These are phyloP conservation scores for Phytophthora fragariaefolia DNA, from an alignment of 352 stramenopile genomes.

Conservation along the genomic window DNA sequence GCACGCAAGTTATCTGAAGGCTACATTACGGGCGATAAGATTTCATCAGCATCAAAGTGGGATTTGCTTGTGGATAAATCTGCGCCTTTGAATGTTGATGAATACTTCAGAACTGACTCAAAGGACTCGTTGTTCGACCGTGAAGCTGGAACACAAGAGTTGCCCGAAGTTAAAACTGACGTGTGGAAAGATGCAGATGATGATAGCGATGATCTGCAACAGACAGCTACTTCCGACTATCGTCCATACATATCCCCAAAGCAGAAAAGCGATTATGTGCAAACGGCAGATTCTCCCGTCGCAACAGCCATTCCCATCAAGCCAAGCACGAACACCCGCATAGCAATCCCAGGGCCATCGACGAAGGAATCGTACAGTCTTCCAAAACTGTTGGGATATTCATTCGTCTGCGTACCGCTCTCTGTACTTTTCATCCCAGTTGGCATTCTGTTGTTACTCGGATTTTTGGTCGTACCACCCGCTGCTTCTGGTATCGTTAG, in stretches of 20 bases:
- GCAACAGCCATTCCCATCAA: constrained; percentile 35
- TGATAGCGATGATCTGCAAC: constrained; percentile 37
- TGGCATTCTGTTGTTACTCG: constrained; percentile 57
- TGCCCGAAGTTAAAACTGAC: constrained; percentile 35
- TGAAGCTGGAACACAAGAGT: constrained; percentile 38
- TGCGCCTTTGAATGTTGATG: constrained; percentile 47
- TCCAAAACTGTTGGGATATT: constrained; percentile 68
- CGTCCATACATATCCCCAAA: constrained; percentile 65
- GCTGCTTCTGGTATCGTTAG: constrained; percentile 58
- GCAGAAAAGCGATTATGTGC: constrained; percentile 43
- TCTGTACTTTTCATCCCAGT: constrained; percentile 67
- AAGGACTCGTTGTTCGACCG: constrained; percentile 63
- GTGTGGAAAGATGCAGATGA: constrained; percentile 46
- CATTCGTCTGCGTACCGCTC: constrained; percentile 61
- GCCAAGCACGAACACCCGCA: constrained; percentile 9
- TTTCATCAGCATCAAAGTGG: constrained; percentile 42
- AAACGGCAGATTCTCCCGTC: constrained; percentile 33
- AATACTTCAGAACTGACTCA: constrained; percentile 54
- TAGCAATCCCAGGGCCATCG: constrained; percentile 17
- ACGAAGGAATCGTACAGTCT: constrained; percentile 55
- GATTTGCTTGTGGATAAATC: constrained; percentile 35
- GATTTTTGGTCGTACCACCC: constrained; percentile 66
- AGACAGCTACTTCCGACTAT: constrained; percentile 45
- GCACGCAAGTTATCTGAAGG: constrained; percentile 12
- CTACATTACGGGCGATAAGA: constrained; percentile 48